Evolutionary conservation across 805 yeast species (phyloP), one percentile per base, ranked within the genome.

Genomic region (Kazachstania taianensis): DNA sequence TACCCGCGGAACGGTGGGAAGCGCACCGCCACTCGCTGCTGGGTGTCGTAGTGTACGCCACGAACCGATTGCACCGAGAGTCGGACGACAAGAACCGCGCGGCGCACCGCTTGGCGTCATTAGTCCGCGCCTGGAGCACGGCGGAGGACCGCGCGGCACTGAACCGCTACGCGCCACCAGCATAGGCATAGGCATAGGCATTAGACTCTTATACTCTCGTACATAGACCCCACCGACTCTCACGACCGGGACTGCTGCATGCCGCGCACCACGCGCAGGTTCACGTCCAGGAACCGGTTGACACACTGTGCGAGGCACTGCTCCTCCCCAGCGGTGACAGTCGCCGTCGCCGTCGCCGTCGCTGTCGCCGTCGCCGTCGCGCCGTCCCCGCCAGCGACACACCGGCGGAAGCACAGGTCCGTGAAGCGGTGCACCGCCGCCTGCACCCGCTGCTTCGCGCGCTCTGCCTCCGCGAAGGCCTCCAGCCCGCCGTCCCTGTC

Each of bases 361-460:
- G n/a, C 65, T 32, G 65, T 66, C 20, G 71, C 70, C 39, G 65
- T 60, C 33, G 65, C 61, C 34, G 73, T 57, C 5, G 62, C 41
- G 16, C n/a, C n/a, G n/a, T n/a, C n/a, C n/a, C n/a, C n/a, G n/a
- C n/a, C n/a, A n/a, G 59, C 63, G 35, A 85, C 71, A 60, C 97
- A 87, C 62, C 82, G 81, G 57, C 80, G 82, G 70, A 85, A 87
- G 58, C 97, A 87, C 67, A 79, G 69, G 54, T 85, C 87, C 19
- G 96, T 86, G 71, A 84, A 85, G 51, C 70, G 74, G 57, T 87
- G 95, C 41, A 87, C 81, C 23, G 94, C 75, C 64, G 73, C 70
- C 59, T 85, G 95, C 20, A 87, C 83, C 62, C 85, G 84, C 38
- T 89, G 78, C 64, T 82, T 84, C 43, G 92, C 73, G 54, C 81